Percentiles rank a stretch among this genome's conserved stretches.
phyloP scores from a whole-genome alignment of 345 rosid genomes.

The Combretum micranthum region DNA sequence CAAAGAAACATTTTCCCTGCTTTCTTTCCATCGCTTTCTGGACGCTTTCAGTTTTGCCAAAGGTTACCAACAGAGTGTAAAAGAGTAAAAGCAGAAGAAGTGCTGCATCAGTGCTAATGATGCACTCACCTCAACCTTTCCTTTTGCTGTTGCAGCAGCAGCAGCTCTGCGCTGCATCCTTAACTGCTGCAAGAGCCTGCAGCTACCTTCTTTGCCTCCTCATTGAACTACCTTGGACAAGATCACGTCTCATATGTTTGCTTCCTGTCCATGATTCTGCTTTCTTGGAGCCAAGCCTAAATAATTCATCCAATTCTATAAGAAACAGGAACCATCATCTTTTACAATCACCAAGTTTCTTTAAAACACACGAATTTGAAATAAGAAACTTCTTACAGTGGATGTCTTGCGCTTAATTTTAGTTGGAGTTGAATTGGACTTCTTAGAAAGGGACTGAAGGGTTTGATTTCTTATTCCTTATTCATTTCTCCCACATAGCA shows the following conservation, averaged over 20 bases:
- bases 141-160: constrained; percentile 42
- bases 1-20: too few species aligned
- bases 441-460: constrained; percentile 22
- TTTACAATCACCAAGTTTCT: background rate
- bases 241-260: constrained; percentile 9
- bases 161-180: constrained; percentile 56
- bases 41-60: too few species aligned
- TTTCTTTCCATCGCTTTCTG: too few species aligned
- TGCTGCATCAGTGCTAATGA: background rate
- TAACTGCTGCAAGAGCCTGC: constrained; percentile 90
- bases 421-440: constrained; percentile 17
- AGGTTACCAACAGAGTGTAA: too few species aligned
- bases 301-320: constrained; percentile 43
- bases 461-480: constrained; percentile 29
- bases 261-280: constrained; percentile 6
- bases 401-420: constrained; percentile 20
- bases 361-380: background rate
- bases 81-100: background rate
- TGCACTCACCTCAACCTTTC: constrained; percentile 68
- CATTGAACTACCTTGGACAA: constrained; percentile 27
- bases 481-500: constrained; percentile 67
- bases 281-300: constrained; percentile 34
- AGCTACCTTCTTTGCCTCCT: constrained; percentile 63
- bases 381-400: constrained; percentile 29
- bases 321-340: constrained; percentile 1